These are phyloP conservation scores for Amylostereum chailletii DNA, from an alignment of 1,284 basidiomycete species.

Conservation along the genomic window DNA sequence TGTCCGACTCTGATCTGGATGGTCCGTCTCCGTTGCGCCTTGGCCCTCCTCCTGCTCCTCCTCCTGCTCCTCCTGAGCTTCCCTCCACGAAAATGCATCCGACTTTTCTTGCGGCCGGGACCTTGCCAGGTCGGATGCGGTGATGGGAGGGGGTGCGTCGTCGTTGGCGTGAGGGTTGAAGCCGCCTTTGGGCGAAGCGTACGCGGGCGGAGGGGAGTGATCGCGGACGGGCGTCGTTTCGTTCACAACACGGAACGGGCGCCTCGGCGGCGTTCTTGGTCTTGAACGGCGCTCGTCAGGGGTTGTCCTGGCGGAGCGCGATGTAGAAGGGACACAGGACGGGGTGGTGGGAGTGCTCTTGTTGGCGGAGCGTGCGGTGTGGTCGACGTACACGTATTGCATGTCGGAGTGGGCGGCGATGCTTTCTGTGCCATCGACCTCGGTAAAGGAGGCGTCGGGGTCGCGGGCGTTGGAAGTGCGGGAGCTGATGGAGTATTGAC, in stretches of 20 bases:
- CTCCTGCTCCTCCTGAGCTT: slow-evolving; percentile 2
- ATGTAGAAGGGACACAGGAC: background rate
- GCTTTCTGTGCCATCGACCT: slow-evolving; percentile 1
- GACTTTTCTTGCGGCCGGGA: background rate
- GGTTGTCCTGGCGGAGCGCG: background rate
- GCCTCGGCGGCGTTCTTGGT: slow-evolving; percentile 5
- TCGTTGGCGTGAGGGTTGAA: slow-evolving; percentile 5
- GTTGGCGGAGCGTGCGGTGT: background rate
- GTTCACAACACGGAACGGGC: too few relatives aligned
- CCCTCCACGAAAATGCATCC: background rate
- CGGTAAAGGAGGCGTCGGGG: background rate
- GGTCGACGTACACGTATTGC: slow-evolving; percentile 11
- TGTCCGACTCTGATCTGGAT: slow-evolving; percentile 5
- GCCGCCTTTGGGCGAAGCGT: background rate
- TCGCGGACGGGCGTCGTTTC: too few relatives aligned
- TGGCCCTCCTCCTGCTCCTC: slow-evolving; percentile 7
- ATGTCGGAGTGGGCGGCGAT: slow-evolving; percentile 7
- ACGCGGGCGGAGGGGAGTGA: background rate
- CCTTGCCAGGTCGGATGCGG: background rate
- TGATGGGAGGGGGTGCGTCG: background rate
- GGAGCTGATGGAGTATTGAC: too few relatives aligned
- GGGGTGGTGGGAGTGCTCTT: background rate
- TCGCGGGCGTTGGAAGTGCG: background rate
- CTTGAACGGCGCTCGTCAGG: background rate
- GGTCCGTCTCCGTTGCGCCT: background rate